These are phyloP conservation scores for Hypoxylon sp. DNA, from an alignment of 2,329 filamentous ascomycete genomes.

Conservation along the genomic window DNA sequence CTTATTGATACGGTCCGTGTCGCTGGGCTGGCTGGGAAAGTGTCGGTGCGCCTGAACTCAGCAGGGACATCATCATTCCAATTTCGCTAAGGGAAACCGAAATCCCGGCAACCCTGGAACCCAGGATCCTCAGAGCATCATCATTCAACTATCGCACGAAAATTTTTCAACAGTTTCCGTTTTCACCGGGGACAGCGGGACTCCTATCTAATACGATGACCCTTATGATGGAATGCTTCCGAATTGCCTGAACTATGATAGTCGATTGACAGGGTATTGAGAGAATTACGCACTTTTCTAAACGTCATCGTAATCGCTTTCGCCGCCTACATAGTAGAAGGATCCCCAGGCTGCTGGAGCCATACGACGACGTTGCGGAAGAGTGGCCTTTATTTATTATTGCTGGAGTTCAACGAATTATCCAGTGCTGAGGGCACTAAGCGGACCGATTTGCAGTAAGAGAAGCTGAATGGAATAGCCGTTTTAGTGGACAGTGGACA, in stretches of 20 bases:
- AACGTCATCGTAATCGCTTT: slow-evolving; percentile 42
- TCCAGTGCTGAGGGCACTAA: slow-evolving; percentile 6
- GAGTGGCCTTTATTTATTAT: slow-evolving; percentile 36
- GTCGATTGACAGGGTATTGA: slow-evolving; percentile 38
- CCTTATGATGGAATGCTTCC: slow-evolving; percentile 37
- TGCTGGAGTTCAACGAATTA: slow-evolving; percentile 30
- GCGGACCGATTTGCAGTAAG: slow-evolving; percentile 30
- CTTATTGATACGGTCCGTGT: slow-evolving; percentile 44
- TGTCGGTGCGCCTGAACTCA: slow-evolving; percentile 43
- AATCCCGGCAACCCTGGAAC: slow-evolving; percentile 42
- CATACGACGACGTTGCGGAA: slow-evolving; percentile 37
- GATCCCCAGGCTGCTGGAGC: slow-evolving; percentile 30
- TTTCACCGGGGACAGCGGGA: slow-evolving; percentile 35
- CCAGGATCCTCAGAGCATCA: slow-evolving; percentile 41
- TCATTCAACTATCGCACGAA: slow-evolving; percentile 39
- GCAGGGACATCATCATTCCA: slow-evolving; percentile 38
- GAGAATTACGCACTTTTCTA: slow-evolving; percentile 26
- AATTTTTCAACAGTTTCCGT: slow-evolving; percentile 32
- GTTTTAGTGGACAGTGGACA: slow-evolving; percentile 26
- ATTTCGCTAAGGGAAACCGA: slow-evolving; percentile 47
- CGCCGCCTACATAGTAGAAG: slow-evolving; percentile 39
- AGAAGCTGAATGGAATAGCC: slow-evolving; percentile 34
- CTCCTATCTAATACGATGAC: slow-evolving; percentile 39
- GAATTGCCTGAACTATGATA: slow-evolving; percentile 39
- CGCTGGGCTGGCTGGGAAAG: slow-evolving; percentile 42